Evolutionary conservation across 805 yeast genomes (phyloP).

Genomic region (Brettanomyces anomalus): DNA sequence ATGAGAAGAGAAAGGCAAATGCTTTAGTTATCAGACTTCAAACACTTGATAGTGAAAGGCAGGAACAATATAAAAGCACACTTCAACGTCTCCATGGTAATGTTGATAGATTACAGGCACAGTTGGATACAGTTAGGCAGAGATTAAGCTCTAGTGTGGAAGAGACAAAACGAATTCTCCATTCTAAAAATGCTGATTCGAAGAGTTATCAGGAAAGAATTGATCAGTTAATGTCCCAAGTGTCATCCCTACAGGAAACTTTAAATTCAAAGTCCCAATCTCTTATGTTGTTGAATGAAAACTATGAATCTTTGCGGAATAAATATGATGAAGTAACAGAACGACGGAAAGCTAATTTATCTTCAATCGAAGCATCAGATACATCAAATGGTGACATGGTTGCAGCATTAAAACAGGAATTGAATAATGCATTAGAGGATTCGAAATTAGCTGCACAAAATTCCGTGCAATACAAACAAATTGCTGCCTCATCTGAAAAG

Average conservation of each 20-base stretch:
- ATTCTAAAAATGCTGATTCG: constrained; percentile 47
- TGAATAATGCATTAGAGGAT: constrained; percentile 38
- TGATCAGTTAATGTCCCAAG: constrained; percentile 40
- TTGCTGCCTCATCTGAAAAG: constrained; percentile 59
- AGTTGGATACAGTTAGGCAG: constrained; percentile 34
- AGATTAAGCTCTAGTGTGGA: constrained; percentile 37
- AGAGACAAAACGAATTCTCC: constrained; percentile 44
- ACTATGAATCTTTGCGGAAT: constrained; percentile 27
- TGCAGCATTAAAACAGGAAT: constrained; percentile 20
- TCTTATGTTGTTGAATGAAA: constrained; percentile 31
- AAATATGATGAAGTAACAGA: constrained; percentile 21
- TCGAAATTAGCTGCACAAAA: constrained; percentile 49
- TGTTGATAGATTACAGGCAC: constrained; percentile 39
- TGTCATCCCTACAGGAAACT: constrained; percentile 32
- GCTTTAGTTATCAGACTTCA: constrained; percentile 53
- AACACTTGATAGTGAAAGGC: constrained; percentile 52
- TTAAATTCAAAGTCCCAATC: constrained; percentile 31
- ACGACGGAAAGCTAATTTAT: constrained; percentile 22
- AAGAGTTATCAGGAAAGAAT: constrained; percentile 52
- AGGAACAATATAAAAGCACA: constrained; percentile 38
- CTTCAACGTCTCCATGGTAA: constrained; percentile 40
- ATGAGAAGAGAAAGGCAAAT: constrained; percentile 52
- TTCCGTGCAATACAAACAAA: constrained; percentile 49
- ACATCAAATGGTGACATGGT: constrained; percentile 16
- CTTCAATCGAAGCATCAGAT: constrained; percentile 12